Conservation (phyloP, 2,329 filamentous ascomycete species). For the Pseudocercospora fuligena region DNA sequence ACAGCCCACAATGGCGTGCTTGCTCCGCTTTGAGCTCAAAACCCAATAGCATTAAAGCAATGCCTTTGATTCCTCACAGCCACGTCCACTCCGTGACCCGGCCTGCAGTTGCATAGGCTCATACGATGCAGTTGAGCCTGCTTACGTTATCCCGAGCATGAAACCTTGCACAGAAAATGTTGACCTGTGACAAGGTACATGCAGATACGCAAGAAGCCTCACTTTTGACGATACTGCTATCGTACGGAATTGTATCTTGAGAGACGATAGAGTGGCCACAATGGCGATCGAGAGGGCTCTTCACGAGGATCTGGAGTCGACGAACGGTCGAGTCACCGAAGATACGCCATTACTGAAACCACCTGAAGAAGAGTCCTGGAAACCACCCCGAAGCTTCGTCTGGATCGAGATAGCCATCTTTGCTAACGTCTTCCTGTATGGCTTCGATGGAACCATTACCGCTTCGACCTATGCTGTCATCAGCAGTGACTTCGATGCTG, state of each 20-base stretch:
- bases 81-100: neutral
- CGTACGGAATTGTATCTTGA: too few relatives aligned
- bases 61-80: slow-evolving; percentile 2
- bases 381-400: slow-evolving; percentile 27
- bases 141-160: neutral
- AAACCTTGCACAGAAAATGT: neutral
- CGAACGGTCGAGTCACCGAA: slow-evolving; percentile 3
- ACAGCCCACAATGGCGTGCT: slow-evolving; percentile 12
- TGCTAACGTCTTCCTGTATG: slow-evolving; percentile 32
- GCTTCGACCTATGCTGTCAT: slow-evolving; percentile 28
- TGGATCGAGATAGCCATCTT: slow-evolving; percentile 32
- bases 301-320: neutral
- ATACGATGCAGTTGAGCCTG: neutral
- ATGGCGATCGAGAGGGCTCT: neutral
- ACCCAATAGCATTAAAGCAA: slow-evolving; percentile 4
- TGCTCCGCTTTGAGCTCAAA: neutral
- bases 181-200: neutral
- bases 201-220: neutral
- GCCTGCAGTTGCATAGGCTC: neutral
- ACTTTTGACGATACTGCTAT: neutral
- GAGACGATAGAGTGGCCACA: neutral
- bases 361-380: slow-evolving; percentile 30
- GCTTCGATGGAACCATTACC: slow-evolving; percentile 30
- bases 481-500: slow-evolving; percentile 52
- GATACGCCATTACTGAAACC: slow-evolving; percentile 25